Evolutionary conservation across 169 alveolate genomes (phyloP), one percentile per base, ranked within the genome.

Genomic region (Blepharisma undulans): DNA sequence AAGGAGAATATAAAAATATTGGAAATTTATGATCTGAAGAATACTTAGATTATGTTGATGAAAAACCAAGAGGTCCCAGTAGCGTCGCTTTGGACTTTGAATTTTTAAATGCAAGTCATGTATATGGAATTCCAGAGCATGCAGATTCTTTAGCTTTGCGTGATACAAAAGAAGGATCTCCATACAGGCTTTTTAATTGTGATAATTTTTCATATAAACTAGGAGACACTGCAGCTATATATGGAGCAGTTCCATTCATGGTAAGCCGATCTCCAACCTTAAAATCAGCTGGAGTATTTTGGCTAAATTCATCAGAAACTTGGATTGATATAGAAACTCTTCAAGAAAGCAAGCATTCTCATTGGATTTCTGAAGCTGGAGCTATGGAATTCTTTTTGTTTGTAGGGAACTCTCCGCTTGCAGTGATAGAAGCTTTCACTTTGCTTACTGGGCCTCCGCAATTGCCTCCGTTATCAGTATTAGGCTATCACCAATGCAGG

Each of bases 401-500:
- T 76, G 89, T 93, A 29, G 96, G 96, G 71, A 76, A 29, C 6
- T 48, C 66, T 48, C 90, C 91, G 32, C 30, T 89, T 71, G 77
- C 80, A 60, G 72, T 93, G 33, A 72, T 94, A 48, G 88, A 91
- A 88, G 94, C 94, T 74, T 82, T 93, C 19, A 90, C 94, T 6
- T 82, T 90, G 8, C 72, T 95, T 4, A 94, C 97, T 18, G 99
- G 99, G 0, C 78, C 94, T 76, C 93, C 98, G 6, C 88, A 91
- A 21, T 79, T 98, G 92, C 97, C 98, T 8, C 97, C 98, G 4
- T 87, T 94, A 59, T 95, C 95, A 93, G 94, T 97, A 48, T 87
- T 97, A 19, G 99, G 98, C 4, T 96, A 96, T 92, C 98, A 98
- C 80, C 98, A 98, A 93, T 97, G 98, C 80, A 92, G 98, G 88